A percentile compares a stretch with the other conserved stretches of the same genome.
phyloP scores from a whole-genome alignment of 768 basidiomycete genomes.

The Podaxis rugospora region DNA sequence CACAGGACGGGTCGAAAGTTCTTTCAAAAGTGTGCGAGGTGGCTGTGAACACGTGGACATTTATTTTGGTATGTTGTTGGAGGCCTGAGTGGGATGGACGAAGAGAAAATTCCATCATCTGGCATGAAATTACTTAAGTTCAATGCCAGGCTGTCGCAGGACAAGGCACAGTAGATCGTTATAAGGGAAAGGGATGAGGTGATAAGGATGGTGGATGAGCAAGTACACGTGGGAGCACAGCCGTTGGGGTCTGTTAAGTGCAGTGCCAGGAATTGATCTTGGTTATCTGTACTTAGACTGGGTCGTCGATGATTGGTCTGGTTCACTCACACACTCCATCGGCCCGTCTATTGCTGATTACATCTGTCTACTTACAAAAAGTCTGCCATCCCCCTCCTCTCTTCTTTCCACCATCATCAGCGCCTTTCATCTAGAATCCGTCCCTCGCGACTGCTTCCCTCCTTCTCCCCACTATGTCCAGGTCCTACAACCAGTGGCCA shows the following conservation, averaged over 20 bases:
- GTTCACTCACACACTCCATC: constrained; percentile 7
- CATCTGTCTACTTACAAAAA: neutral
- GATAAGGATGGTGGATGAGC: neutral
- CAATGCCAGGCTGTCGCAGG: neutral
- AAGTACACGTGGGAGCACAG: constrained; percentile 1
- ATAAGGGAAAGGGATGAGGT: neutral
- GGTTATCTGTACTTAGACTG: neutral
- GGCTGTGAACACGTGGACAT: constrained; percentile 10
- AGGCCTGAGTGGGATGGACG: neutral
- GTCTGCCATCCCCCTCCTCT: neutral
- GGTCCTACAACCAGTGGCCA: constrained; percentile 5
- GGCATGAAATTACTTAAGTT: neutral
- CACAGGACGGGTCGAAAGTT: neutral
- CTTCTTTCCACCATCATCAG: neutral
- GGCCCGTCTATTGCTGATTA: neutral
- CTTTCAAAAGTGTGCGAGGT: neutral
- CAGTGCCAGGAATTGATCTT: neutral
- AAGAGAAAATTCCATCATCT: neutral
- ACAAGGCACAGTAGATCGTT: neutral
- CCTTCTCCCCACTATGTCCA: constrained; percentile 4
- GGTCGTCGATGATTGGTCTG: neutral
- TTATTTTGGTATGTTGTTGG: neutral
- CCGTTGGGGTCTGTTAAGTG: neutral
- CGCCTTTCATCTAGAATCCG: neutral
- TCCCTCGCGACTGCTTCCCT: neutral